Percentiles rank a stretch among this genome's conserved stretches.
phyloP scores from a whole-genome alignment of 2,329 filamentous ascomycete genomes.

The Pseudopyricularia cyperi region DNA sequence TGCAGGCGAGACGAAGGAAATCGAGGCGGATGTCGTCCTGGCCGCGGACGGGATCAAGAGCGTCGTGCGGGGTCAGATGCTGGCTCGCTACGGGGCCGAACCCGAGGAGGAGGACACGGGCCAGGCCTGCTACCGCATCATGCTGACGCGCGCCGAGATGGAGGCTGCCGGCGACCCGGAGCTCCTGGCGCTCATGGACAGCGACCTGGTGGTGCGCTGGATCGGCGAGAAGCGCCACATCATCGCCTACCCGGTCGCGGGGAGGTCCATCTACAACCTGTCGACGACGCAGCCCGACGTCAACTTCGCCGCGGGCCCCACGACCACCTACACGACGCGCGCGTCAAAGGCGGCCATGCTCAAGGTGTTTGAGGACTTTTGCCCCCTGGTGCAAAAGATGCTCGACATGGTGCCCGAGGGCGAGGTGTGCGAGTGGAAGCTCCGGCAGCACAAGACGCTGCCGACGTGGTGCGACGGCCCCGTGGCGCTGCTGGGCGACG shows the following conservation, averaged over 20 bases:
- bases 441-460: constrained; percentile 44
- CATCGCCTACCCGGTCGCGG: constrained; percentile 63
- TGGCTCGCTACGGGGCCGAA: constrained; percentile 34
- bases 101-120: constrained; percentile 54
- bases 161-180: constrained; percentile 51
- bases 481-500: constrained; percentile 47
- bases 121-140: constrained; percentile 68
- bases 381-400: constrained; percentile 43
- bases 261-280: constrained; percentile 52
- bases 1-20: constrained; percentile 31
- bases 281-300: constrained; percentile 48
- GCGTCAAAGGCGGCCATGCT: constrained; percentile 49
- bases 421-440: constrained; percentile 52
- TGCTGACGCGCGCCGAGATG: constrained; percentile 58
- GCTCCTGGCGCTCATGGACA: constrained; percentile 52
- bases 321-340: constrained; percentile 48
- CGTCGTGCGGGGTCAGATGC: constrained; percentile 34
- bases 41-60: constrained; percentile 45
- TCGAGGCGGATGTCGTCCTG: constrained; percentile 40
- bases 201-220: constrained; percentile 59
- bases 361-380: constrained; percentile 48
- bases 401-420: constrained; percentile 47
- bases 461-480: constrained; percentile 44
- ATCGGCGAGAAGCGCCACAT: constrained; percentile 64
- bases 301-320: constrained; percentile 44